phyloP scores from a whole-genome alignment of 768 basidiomycete species.

The Boletus eberwhitei region DNA sequence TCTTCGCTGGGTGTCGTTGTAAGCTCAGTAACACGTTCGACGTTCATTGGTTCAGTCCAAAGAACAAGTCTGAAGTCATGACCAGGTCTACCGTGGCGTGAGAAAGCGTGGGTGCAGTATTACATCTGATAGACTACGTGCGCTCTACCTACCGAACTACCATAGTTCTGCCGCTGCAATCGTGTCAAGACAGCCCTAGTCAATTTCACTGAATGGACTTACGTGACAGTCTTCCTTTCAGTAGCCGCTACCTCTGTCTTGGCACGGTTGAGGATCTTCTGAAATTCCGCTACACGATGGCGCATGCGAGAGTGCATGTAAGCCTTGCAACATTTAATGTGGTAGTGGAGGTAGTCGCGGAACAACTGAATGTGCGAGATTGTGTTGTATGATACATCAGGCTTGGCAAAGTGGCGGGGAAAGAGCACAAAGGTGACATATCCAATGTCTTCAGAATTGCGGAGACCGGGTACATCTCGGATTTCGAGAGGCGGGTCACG shows the following conservation, averaged over 20 bases:
- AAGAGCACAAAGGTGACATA: slow-evolving; percentile 98
- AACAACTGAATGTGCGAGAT: slow-evolving; percentile 96
- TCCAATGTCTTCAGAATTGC: slow-evolving; percentile 83
- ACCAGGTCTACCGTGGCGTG: slow-evolving; percentile 15
- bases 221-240: slow-evolving; percentile 93
- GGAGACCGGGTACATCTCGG: slow-evolving; percentile 76
- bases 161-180: slow-evolving; percentile 54
- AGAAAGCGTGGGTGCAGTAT: slow-evolving; percentile 2
- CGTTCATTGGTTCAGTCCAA: slow-evolving; percentile 16
- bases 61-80: neutral
- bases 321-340: slow-evolving; percentile 97
- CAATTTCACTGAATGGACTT: slow-evolving; percentile 13
- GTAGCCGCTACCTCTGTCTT: slow-evolving; percentile 83
- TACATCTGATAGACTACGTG: neutral
- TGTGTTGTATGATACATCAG: slow-evolving; percentile 63
- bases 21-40: slow-evolving; percentile 1
- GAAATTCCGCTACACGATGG: slow-evolving; percentile 90
- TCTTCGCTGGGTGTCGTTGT: slow-evolving; percentile 4
- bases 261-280: slow-evolving; percentile 92
- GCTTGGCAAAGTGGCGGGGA: slow-evolving; percentile 88
- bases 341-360: slow-evolving; percentile 98
- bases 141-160: slow-evolving; percentile 41
- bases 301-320: slow-evolving; percentile 99
- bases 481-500: slow-evolving; percentile 98
- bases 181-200: slow-evolving; percentile 4